These are phyloP conservation scores for Marasmius oreades DNA, from an alignment of 1,284 basidiomycete species.

Conservation along the genomic window DNA sequence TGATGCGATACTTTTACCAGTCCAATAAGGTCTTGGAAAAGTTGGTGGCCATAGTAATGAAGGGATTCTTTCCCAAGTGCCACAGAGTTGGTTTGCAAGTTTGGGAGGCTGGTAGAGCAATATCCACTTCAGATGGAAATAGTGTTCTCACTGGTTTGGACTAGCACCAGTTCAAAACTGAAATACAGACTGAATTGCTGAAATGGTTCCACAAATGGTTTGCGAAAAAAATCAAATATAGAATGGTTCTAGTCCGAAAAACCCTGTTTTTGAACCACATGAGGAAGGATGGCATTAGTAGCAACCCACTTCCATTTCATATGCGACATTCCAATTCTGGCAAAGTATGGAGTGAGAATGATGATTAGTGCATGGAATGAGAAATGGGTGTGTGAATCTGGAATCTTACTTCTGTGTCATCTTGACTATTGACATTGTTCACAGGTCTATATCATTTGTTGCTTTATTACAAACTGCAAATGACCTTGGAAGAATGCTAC, in stretches of 20 bases:
- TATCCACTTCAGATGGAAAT: neutral
- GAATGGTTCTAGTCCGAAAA: too few species aligned
- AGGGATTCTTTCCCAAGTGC: neutral
- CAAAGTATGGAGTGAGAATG: slow-evolving; percentile 68
- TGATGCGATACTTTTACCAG: neutral
- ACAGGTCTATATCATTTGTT: slow-evolving; percentile 63
- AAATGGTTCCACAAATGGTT: too few species aligned
- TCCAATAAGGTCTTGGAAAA: neutral
- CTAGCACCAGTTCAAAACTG: too few species aligned
- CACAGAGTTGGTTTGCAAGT: neutral
- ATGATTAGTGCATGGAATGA: slow-evolving; percentile 72
- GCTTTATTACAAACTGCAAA: slow-evolving; percentile 63
- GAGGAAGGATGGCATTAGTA: slow-evolving; percentile 70
- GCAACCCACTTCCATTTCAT: slow-evolving; percentile 56
- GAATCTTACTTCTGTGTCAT: too few species aligned
- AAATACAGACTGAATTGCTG: too few species aligned
- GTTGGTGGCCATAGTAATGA: neutral
- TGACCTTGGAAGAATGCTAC: slow-evolving; percentile 11
- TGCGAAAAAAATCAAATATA: too few species aligned
- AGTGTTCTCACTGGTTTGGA: too few species aligned
- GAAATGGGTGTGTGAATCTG: slow-evolving; percentile 86
- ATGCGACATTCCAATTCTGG: slow-evolving; percentile 75
- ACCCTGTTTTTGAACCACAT: too few species aligned
- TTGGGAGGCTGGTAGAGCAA: neutral
- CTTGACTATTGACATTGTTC: too few species aligned